Percentiles rank a stretch among this genome's conserved stretches.
Evolutionary conservation across 2,329 filamentous ascomycete genomes (phyloP).

Genomic region (Claviceps maximensis): DNA sequence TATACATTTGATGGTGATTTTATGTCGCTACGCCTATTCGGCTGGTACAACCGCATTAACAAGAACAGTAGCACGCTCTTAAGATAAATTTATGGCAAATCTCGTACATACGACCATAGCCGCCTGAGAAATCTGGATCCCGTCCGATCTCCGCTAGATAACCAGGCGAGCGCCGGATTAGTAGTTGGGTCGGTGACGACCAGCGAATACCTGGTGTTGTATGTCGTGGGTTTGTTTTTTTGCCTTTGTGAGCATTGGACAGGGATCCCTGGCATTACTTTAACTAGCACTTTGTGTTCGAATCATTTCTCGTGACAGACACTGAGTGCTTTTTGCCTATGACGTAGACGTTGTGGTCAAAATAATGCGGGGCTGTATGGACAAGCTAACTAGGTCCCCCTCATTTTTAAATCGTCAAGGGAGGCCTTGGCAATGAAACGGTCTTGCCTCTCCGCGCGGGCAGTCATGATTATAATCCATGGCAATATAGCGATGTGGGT

Average conservation of each 20-base stretch:
- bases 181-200: neutral
- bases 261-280: neutral
- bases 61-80: too few relatives aligned
- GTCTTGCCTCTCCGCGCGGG: neutral
- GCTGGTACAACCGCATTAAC: too few relatives aligned
- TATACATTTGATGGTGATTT: too few relatives aligned
- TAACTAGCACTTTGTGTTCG: too few relatives aligned
- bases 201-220: neutral
- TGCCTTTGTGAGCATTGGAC: neutral
- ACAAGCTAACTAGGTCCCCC: too few relatives aligned
- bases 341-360: neutral
- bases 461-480: neutral
- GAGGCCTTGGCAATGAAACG: neutral
- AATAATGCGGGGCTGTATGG: too few relatives aligned
- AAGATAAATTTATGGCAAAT: neutral
- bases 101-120: neutral
- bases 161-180: neutral
- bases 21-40: too few relatives aligned
- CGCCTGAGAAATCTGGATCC: neutral
- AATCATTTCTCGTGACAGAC: neutral
- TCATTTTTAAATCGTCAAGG: neutral
- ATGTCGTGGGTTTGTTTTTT: neutral
- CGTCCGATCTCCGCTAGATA: neutral
- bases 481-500: neutral
- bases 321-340: neutral